Evolutionary conservation across 2,329 filamentous ascomycete species (phyloP).

Genomic region (Ceratocystis eucalypticola): DNA sequence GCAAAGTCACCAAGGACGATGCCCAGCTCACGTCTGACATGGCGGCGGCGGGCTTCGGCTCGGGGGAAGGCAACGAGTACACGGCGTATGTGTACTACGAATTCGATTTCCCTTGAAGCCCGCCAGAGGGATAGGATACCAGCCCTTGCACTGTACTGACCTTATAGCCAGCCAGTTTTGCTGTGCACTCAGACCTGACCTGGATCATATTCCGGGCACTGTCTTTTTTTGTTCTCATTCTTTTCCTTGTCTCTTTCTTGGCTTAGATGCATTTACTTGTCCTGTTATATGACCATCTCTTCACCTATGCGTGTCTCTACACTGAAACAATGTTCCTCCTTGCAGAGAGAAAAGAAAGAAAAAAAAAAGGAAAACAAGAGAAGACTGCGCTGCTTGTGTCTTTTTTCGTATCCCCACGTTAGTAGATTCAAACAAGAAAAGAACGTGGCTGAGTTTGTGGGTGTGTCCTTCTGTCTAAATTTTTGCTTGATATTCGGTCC

Average conservation of each 20-base stretch:
- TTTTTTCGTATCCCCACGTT: not conserved
- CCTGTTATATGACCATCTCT: not conserved
- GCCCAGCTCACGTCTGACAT: slow-evolving; percentile 66
- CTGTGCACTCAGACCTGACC: not conserved
- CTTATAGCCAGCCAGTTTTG: not conserved
- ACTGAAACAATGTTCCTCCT: not conserved
- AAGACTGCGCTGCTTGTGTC: too few relatives aligned
- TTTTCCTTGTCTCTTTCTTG: not conserved
- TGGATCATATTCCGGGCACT: not conserved
- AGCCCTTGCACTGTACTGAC: not conserved
- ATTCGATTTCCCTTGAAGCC: slow-evolving; percentile 53
- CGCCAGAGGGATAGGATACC: not conserved
- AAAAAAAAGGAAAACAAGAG: not conserved
- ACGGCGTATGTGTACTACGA: slow-evolving; percentile 96
- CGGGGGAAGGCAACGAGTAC: slow-evolving; percentile 68
- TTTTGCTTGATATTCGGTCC: not conserved
- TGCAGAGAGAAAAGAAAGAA: not conserved
- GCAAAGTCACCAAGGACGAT: slow-evolving; percentile 82
- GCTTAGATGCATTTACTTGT: slow-evolving; percentile 1
- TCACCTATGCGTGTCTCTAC: not conserved
- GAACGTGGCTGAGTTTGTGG: not conserved
- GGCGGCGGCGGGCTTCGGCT: slow-evolving; percentile 56
- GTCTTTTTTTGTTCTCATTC: not conserved
- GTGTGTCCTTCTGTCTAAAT: not conserved
- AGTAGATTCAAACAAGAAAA: too few relatives aligned